phyloP scores from a whole-genome alignment of 768 basidiomycete genomes.

The Cyclocybe aegerita region DNA sequence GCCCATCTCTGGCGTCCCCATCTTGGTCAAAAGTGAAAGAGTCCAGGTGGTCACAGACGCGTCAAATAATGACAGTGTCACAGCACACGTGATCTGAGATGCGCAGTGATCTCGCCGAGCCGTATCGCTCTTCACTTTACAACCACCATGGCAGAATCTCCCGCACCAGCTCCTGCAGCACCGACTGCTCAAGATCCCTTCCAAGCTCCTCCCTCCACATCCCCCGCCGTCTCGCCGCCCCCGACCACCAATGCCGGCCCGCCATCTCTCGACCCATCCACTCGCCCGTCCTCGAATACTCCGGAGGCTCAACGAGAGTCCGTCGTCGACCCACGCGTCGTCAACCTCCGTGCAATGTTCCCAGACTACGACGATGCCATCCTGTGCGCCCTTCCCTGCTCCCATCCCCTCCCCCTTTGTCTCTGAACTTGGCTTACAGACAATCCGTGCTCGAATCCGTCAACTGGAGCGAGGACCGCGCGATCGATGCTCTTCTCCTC shows the following conservation, averaged over 20 bases:
- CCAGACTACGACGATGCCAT: slow-evolving; percentile 78
- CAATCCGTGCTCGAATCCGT: slow-evolving; percentile 74
- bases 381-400: slow-evolving; percentile 40
- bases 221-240: too few species aligned
- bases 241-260: background rate
- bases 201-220: too few species aligned
- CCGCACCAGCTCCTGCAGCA: too few species aligned
- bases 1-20: slow-evolving; percentile 25
- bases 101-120: too few species aligned
- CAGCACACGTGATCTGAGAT: background rate
- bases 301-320: slow-evolving; percentile 13
- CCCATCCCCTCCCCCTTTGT: background rate
- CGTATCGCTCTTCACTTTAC: too few species aligned
- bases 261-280: background rate
- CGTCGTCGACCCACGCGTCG: slow-evolving; percentile 47
- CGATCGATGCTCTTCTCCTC: slow-evolving; percentile 73
- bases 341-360: slow-evolving; percentile 65
- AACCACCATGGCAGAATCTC: too few species aligned
- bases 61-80: background rate
- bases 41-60: background rate
- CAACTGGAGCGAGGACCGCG: slow-evolving; percentile 67
- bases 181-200: too few species aligned
- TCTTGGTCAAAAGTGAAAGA: slow-evolving; percentile 1
- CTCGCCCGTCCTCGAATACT: background rate
- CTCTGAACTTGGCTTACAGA: slow-evolving; percentile 28